These are phyloP conservation scores for Aspergillus tubingensis DNA, from an alignment of 2,329 filamentous ascomycete genomes.

Conservation along the genomic window DNA sequence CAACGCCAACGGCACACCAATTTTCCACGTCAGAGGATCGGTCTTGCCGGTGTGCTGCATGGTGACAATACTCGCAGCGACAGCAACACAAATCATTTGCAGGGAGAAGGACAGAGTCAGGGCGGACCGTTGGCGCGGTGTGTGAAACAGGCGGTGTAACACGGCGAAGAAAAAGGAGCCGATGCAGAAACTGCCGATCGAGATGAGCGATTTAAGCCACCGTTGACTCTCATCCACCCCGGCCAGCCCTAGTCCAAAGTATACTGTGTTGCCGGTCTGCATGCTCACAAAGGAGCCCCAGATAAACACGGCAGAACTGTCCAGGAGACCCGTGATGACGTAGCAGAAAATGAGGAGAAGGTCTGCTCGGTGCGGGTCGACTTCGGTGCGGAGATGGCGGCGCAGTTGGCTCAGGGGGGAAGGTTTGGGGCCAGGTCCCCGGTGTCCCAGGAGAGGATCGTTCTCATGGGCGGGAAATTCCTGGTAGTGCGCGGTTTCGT, in stretches of 20 bases:
- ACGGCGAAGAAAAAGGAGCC: slow-evolving; percentile 71
- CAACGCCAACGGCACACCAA: slow-evolving; percentile 67
- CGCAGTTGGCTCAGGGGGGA: background rate
- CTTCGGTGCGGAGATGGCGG: slow-evolving; percentile 39
- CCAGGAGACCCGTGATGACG: slow-evolving; percentile 73
- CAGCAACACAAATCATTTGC: slow-evolving; percentile 54
- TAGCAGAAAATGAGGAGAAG: slow-evolving; percentile 71
- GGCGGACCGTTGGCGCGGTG: slow-evolving; percentile 46
- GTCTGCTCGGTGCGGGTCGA: slow-evolving; percentile 66
- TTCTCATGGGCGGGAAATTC: slow-evolving; percentile 8
- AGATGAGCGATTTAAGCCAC: slow-evolving; percentile 72
- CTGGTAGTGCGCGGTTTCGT: background rate
- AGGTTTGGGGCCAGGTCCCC: slow-evolving; percentile 9
- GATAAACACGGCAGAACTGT: slow-evolving; percentile 73
- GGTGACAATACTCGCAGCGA: slow-evolving; percentile 58
- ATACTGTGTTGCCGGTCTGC: slow-evolving; percentile 85
- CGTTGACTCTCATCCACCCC: slow-evolving; percentile 56
- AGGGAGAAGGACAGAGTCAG: slow-evolving; percentile 54
- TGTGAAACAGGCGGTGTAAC: slow-evolving; percentile 60
- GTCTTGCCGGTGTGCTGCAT: slow-evolving; percentile 49
- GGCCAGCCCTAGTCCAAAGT: slow-evolving; percentile 70
- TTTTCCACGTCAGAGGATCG: slow-evolving; percentile 54
- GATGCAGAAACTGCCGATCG: slow-evolving; percentile 69
- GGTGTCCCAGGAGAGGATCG: slow-evolving; percentile 2
- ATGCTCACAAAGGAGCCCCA: slow-evolving; percentile 82